Base-by-base conservation (phyloP, 257 asterid genomes). In the Hygrophila difformis region DNA sequence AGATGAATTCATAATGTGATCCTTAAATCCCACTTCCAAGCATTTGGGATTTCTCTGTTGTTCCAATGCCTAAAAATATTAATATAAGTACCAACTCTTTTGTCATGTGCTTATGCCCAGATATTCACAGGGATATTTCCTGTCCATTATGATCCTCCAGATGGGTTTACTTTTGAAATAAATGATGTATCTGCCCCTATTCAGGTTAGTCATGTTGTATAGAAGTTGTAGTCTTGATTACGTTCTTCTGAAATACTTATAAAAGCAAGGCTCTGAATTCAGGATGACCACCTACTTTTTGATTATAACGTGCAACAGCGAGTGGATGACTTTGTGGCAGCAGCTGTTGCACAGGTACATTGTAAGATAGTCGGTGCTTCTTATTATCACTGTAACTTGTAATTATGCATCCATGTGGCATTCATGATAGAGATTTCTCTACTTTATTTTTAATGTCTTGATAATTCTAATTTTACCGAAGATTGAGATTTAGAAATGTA, bases 91-190 rank as follows among this genome's bases (percentile, higher is more conserved):
- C 62, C 64, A 54, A 64, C 59, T 49, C 51, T n/a, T 65, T 41
- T 42, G 12, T 44, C 56, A 10, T 59, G 77, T 53, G 19, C 54
- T 56, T 39, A 39, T 47, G 51, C 47, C 16, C 75, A 82, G 94
- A 76, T 83, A 62, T 83, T 80, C 74, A 70, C 94, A 20, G 87
- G 87, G 58, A 74, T 76, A 67, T 83, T 83, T 47, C 87, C 87
- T 5, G 35, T 55, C 19, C 87, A 83, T 59, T 83, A 83, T 43
- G 72, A 60, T 31, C 94, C 94, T 37, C 92, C 94, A 23, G 87
- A 69, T 38, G 92, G 94, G 28, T 83, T 79, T 58, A 22, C 82
- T 1, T 83, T 83, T 71, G 94, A 83, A 69, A 61, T 83, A 51
- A 79, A 76, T 49, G 94, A 83, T 9, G 77, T 62, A 29, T 83